Evolutionary conservation across 2,329 filamentous ascomycete species (phyloP).

Genomic region (Monosporascus cannonballus): DNA sequence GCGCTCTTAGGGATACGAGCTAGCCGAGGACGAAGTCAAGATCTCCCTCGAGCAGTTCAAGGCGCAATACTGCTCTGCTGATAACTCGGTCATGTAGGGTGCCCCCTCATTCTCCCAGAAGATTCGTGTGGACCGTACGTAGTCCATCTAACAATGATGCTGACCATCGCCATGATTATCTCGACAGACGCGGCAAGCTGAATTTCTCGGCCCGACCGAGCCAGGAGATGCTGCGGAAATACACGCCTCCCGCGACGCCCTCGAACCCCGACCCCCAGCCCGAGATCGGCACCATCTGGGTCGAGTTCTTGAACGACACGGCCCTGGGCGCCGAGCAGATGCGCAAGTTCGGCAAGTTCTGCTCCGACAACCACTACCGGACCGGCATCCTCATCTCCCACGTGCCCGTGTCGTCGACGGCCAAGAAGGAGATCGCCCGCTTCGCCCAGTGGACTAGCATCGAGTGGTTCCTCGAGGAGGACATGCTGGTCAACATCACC

Average conservation of each 20-base stretch:
- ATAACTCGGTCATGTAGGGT: slow-evolving; percentile 71
- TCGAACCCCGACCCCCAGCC: slow-evolving; percentile 63
- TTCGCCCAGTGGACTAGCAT: slow-evolving; percentile 73
- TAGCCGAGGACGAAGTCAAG: slow-evolving; percentile 82
- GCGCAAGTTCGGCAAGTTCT: slow-evolving; percentile 79
- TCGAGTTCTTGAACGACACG: slow-evolving; percentile 79
- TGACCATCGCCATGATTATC: background rate
- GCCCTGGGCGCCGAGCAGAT: slow-evolving; percentile 88
- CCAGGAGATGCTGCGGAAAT: slow-evolving; percentile 76
- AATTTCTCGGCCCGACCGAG: slow-evolving; percentile 84
- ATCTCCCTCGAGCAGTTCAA: slow-evolving; percentile 82
- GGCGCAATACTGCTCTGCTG: slow-evolving; percentile 61
- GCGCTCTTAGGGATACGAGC: slow-evolving; percentile 73
- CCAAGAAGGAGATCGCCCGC: slow-evolving; percentile 77
- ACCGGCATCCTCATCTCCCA: slow-evolving; percentile 87
- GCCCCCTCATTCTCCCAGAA: background rate
- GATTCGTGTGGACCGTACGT: background rate
- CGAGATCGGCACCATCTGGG: slow-evolving; percentile 82
- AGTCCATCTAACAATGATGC: too few relatives aligned
- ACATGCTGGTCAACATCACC: slow-evolving; percentile 95
- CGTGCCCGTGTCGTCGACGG: slow-evolving; percentile 75
- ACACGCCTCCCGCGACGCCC: slow-evolving; percentile 65
- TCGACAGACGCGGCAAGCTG: slow-evolving; percentile 69
- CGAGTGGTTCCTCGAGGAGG: slow-evolving; percentile 93
- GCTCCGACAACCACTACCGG: slow-evolving; percentile 74